Percentiles rank a stretch among this genome's conserved stretches.
Evolutionary conservation across 768 basidiomycete species (phyloP).

Genomic region (Guyanaporus albipodus): DNA sequence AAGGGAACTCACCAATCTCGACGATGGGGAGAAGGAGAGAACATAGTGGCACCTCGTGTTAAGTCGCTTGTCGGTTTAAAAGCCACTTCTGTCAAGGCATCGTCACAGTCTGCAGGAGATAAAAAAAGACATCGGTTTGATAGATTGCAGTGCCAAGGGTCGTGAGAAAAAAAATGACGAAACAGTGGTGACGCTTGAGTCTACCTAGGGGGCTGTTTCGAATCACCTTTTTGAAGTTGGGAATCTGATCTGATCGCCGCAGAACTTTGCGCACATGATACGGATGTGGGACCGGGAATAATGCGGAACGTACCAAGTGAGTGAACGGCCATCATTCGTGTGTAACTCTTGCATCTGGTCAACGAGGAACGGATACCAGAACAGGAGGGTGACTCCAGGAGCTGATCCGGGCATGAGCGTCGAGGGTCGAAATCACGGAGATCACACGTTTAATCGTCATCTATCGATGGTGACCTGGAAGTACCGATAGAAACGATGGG

Average conservation of each 20-base stretch:
- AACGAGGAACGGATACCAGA: too few relatives aligned
- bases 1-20: conserved; percentile 27
- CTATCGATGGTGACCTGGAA: too few relatives aligned
- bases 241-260: not conserved
- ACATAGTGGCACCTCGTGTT: too few relatives aligned
- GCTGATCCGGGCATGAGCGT: too few relatives aligned
- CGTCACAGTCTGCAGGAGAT: not conserved
- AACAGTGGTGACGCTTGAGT: not conserved
- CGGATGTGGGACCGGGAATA: not conserved
- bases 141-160: not conserved
- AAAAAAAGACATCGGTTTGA: too few relatives aligned
- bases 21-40: conserved; percentile 23
- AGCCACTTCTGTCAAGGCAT: not conserved
- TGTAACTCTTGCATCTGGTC: too few relatives aligned
- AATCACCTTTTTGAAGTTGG: not conserved
- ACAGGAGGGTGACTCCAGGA: too few relatives aligned
- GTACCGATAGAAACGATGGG: too few relatives aligned
- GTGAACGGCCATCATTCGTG: too few relatives aligned
- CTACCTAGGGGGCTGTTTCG: not conserved
- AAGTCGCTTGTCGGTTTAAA: not conserved
- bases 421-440: too few relatives aligned
- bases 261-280: conserved; percentile 1
- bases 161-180: conserved; percentile 11
- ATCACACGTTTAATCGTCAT: too few relatives aligned
- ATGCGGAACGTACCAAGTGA: not conserved